Conservation (phyloP, 1,284 basidiomycete species). For the Moniliella sp. region DNA sequence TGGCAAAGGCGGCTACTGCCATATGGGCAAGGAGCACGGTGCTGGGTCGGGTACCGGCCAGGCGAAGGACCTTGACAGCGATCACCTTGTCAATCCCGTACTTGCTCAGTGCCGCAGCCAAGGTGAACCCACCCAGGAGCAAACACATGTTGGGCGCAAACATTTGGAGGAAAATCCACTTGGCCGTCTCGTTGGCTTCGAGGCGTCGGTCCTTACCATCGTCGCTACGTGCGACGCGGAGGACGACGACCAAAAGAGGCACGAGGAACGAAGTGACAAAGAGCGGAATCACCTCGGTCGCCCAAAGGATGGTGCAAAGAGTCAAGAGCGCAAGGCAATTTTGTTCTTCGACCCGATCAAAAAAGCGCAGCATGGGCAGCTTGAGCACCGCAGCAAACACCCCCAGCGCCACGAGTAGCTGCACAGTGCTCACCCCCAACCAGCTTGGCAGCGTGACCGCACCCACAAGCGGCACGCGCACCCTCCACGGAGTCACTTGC, state of each 20-base stretch:
- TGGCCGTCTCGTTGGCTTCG: conserved; percentile 53
- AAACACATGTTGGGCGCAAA: conserved; percentile 71
- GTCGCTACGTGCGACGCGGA: conserved; percentile 53
- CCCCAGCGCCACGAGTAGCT: conserved; percentile 20
- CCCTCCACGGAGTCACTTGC: too few species aligned
- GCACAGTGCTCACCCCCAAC: conserved; percentile 8
- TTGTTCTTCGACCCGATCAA: conserved; percentile 53
- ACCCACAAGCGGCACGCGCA: too few species aligned
- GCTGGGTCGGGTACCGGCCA: conserved; percentile 73
- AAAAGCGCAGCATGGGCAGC: conserved; percentile 23
- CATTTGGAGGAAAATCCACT: conserved; percentile 46
- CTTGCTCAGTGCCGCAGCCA: conserved; percentile 89
- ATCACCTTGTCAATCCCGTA: conserved; percentile 78
- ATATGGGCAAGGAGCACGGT: conserved; percentile 80
- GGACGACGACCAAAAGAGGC: conserved; percentile 65
- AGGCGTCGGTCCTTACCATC: conserved; percentile 44
- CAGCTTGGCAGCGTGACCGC: background rate
- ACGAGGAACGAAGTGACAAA: conserved; percentile 84
- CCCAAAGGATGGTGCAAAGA: conserved; percentile 86
- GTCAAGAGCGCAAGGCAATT: conserved; percentile 73
- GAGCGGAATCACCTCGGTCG: conserved; percentile 81
- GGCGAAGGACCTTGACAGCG: conserved; percentile 69
- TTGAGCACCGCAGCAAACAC: conserved; percentile 24
- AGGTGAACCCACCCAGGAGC: conserved; percentile 67
- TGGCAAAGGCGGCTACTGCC: conserved; percentile 87